phyloP scores from a whole-genome alignment of 176 grass and related monocot species.

The Areca catechu region DNA sequence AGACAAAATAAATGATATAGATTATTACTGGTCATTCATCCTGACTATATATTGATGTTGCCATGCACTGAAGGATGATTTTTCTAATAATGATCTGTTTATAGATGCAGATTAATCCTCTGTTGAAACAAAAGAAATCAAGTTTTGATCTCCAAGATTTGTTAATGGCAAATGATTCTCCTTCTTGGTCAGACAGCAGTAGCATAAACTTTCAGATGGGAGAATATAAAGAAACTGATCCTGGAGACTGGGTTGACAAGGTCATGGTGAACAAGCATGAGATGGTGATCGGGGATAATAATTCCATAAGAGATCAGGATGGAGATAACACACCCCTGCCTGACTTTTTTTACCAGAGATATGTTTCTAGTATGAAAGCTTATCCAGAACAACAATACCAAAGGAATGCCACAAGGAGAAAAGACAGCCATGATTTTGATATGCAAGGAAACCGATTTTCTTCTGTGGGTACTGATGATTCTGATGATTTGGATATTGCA shows the following conservation, averaged over 20 bases:
- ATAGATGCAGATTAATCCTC: slow-evolving; percentile 49
- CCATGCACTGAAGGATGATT: neutral
- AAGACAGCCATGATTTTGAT: slow-evolving; percentile 42
- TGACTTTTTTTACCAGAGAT: slow-evolving; percentile 85
- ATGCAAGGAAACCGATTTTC: slow-evolving; percentile 55
- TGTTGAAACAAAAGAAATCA: slow-evolving; percentile 70
- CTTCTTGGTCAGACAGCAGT: slow-evolving; percentile 60
- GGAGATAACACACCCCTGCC: slow-evolving; percentile 55
- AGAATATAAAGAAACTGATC: slow-evolving; percentile 65
- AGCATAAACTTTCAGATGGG: slow-evolving; percentile 57
- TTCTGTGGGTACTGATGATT: slow-evolving; percentile 67
- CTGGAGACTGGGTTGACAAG: slow-evolving; percentile 87
- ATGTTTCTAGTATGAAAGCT: slow-evolving; percentile 32
- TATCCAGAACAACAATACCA: slow-evolving; percentile 38
- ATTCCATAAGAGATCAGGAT: slow-evolving; percentile 60
- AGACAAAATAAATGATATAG: slow-evolving; percentile 62
- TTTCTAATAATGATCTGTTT: slow-evolving; percentile 1
- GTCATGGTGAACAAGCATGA: slow-evolving; percentile 69
- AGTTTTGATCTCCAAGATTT: slow-evolving; percentile 89
- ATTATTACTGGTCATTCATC: neutral
- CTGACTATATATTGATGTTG: neutral
- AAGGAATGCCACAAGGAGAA: slow-evolving; percentile 37
- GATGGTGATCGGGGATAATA: slow-evolving; percentile 1
- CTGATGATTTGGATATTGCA: slow-evolving; percentile 90
- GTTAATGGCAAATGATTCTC: slow-evolving; percentile 60